Base-by-base conservation (phyloP, 495 filamentous ascomycete genomes). In the Aspergillus avenaceus region DNA sequence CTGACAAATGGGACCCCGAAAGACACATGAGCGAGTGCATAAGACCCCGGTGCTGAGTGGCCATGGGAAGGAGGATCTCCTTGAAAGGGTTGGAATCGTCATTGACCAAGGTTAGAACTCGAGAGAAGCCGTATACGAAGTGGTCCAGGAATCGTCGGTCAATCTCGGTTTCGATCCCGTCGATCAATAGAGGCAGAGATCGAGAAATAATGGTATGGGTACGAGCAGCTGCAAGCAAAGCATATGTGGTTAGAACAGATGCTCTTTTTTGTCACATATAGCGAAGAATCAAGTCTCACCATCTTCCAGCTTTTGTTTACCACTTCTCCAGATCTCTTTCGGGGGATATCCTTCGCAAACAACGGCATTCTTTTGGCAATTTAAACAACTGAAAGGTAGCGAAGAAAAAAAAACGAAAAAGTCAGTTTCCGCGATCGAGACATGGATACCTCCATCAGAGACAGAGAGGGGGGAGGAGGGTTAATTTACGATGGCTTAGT, bases 1-100 rank as follows among this genome's bases (percentile, higher is more conserved):
- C 74, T 3, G 73, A 74, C 45, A 96, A 76, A 55, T 96, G 90
- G 45, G 86, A 91, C 45, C 88, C 87, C 8, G 91, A 87, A 5
- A 96, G 78, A 42, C 87, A 91, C 48, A 96, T 80, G 43, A 96
- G 82, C 26, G 90, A 93, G 66, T 96, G 91, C 91, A 96, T 96
- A 34, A 96, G 74, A 12, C 91, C 90, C 41, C 82, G 79, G 61
- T 96, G 87, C 47, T 85, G 77, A 11, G 88, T 81, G 0, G 91
- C 91, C 77, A 96, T 86, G 21, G 90, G 88, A 7, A 96, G 76
- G 43, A 96, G 75, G 66, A 93, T 86, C 53, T 90, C 86, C 60
- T 90, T 89, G 72, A 95, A 96, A 9, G 90, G 89, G 61, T 95
- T 95, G 47, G 85, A 85, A 56, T 87, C 80, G 62, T 93, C 88